Conservation (phyloP, 2,329 filamentous ascomycete species). For the Monosporascus sp. region DNA sequence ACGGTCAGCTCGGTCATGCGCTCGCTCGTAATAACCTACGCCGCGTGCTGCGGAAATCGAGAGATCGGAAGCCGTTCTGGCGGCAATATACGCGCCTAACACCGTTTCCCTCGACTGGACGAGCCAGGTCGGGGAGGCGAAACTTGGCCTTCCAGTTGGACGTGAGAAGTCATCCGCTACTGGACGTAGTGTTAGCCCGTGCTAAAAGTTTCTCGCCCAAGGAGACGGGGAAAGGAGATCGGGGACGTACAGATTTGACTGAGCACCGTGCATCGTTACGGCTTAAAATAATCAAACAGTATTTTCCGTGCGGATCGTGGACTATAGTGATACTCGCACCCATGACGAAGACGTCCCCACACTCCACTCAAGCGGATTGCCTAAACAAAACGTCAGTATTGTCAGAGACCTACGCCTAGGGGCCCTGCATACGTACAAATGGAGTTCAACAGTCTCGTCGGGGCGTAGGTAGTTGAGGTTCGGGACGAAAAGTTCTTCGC, state of each 20-base stretch:
- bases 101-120: slow-evolving; percentile 11
- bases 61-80: slow-evolving; percentile 8
- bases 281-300: slow-evolving; percentile 17
- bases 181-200: too few relatives aligned
- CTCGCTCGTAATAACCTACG: slow-evolving; percentile 1
- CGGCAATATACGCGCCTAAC: slow-evolving; percentile 8
- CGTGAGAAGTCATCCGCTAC: slow-evolving; percentile 8
- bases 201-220: too few relatives aligned
- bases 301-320: slow-evolving; percentile 6
- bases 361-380: slow-evolving; percentile 14
- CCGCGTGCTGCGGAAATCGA: slow-evolving; percentile 9
- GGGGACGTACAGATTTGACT: slow-evolving; percentile 7
- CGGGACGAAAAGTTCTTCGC: slow-evolving; percentile 12
- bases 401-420: too few relatives aligned
- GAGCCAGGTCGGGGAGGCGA: slow-evolving; percentile 9
- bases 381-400: slow-evolving; percentile 2
- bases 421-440: slow-evolving; percentile 2
- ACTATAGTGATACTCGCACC: slow-evolving; percentile 18
- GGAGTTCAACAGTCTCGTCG: slow-evolving; percentile 8
- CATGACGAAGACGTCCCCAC: slow-evolving; percentile 15
- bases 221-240: too few relatives aligned
- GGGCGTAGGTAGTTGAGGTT: slow-evolving; percentile 8
- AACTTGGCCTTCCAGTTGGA: slow-evolving; percentile 3
- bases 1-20: too few relatives aligned
- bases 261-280: slow-evolving; percentile 18